Percentiles rank a stretch among this genome's conserved stretches.
These are phyloP conservation scores for Rhizophagus prolifer DNA, from an alignment of 192 early-diverging fungal species.

Conservation along the genomic window DNA sequence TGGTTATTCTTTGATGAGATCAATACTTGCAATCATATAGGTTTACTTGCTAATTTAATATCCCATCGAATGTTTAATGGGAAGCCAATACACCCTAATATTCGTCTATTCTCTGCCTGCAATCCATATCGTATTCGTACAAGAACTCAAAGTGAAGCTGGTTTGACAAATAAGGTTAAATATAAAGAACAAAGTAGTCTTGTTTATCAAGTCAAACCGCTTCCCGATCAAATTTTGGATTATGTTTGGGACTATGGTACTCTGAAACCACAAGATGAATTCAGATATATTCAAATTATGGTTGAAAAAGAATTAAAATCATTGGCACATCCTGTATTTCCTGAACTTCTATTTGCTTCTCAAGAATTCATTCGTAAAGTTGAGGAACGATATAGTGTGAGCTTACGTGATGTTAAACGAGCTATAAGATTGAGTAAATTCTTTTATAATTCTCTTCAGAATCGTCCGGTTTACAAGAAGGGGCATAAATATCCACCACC, in stretches of 20 bases:
- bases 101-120: background rate
- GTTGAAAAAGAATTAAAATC: background rate
- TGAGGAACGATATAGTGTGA: constrained; percentile 15
- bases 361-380: constrained; percentile 12
- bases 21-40: constrained; percentile 16
- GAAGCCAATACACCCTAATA: background rate
- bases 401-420: constrained; percentile 27
- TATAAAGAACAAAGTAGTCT: constrained; percentile 6
- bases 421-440: background rate
- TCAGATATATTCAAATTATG: background rate
- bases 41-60: constrained; percentile 10
- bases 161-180: background rate
- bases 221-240: constrained; percentile 3
- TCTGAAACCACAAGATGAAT: background rate
- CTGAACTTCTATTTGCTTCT: constrained; percentile 5
- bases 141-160: background rate
- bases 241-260: background rate
- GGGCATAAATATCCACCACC: background rate
- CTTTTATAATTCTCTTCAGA: background rate
- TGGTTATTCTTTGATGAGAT: constrained; percentile 26
- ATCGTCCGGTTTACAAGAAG: background rate
- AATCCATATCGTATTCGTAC: background rate
- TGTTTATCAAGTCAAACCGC: background rate
- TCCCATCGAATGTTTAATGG: background rate
- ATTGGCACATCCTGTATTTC: background rate